phyloP scores from a whole-genome alignment of 2,329 filamentous ascomycete genomes.

The Byssoonygena ceratinophila region DNA sequence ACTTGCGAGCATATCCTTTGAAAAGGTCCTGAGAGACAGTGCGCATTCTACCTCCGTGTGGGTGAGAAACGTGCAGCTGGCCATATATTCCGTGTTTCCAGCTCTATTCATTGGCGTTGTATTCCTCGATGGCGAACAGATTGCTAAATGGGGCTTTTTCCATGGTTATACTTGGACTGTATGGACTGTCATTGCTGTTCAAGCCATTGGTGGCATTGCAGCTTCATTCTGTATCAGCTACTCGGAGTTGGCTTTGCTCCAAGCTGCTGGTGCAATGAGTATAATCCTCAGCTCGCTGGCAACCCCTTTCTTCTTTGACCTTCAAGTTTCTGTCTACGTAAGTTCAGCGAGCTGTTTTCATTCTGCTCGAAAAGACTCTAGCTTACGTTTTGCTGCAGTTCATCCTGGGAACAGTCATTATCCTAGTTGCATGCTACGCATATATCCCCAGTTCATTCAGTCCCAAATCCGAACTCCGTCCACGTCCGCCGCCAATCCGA shows the following conservation, averaged over 20 bases:
- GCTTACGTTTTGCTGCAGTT: slow-evolving; percentile 48
- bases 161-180: slow-evolving; percentile 88
- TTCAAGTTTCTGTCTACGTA: slow-evolving; percentile 62
- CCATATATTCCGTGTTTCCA: slow-evolving; percentile 86
- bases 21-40: slow-evolving; percentile 87
- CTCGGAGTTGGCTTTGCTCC: slow-evolving; percentile 83
- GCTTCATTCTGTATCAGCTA: slow-evolving; percentile 72
- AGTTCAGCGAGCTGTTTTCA: slow-evolving; percentile 30
- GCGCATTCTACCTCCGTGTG: slow-evolving; percentile 66
- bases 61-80: slow-evolving; percentile 89
- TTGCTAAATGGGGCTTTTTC: slow-evolving; percentile 80
- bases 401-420: slow-evolving; percentile 64
- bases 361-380: not conserved
- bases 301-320: slow-evolving; percentile 76
- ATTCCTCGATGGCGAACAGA: slow-evolving; percentile 74
- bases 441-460: slow-evolving; percentile 42
- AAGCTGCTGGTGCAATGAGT: slow-evolving; percentile 84
- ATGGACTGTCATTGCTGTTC: slow-evolving; percentile 72
- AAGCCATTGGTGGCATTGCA: slow-evolving; percentile 75
- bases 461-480: slow-evolving; percentile 37
- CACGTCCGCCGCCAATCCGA: slow-evolving; percentile 41
- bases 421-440: slow-evolving; percentile 72
- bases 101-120: slow-evolving; percentile 77
- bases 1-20: slow-evolving; percentile 57
- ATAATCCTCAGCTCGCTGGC: slow-evolving; percentile 79